These are phyloP conservation scores for Nicotiana tomentosiformis DNA, from an alignment of 257 asterid genomes.

Conservation along the genomic window DNA sequence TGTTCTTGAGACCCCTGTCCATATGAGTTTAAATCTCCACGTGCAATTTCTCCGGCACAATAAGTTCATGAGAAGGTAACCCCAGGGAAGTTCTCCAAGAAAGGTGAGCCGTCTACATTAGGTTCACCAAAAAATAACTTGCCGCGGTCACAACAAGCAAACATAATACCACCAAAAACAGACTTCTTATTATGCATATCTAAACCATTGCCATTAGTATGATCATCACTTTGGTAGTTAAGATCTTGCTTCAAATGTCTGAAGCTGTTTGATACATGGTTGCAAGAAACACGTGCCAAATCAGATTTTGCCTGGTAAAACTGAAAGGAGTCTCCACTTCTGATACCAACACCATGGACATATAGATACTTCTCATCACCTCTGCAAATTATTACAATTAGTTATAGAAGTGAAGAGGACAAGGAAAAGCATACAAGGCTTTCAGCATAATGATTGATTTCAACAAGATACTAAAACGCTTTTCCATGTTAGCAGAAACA, in stretches of 20 bases:
- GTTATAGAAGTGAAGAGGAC: background rate
- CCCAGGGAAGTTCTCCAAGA: slow-evolving; percentile 65
- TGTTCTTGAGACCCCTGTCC: slow-evolving; percentile 34
- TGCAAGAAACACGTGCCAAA: slow-evolving; percentile 42
- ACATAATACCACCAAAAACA: slow-evolving; percentile 68
- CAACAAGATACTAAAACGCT: background rate
- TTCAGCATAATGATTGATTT: background rate
- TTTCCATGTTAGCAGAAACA: background rate
- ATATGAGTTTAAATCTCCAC: slow-evolving; percentile 34
- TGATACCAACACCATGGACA: slow-evolving; percentile 52
- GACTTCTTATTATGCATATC: slow-evolving; percentile 16
- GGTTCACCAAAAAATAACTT: slow-evolving; percentile 47
- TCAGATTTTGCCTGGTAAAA: slow-evolving; percentile 54
- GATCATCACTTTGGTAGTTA: slow-evolving; percentile 2
- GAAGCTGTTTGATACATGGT: slow-evolving; percentile 36
- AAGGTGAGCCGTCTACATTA: slow-evolving; percentile 47
- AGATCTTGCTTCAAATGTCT: slow-evolving; percentile 32
- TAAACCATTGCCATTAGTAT: background rate
- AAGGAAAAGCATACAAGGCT: background rate
- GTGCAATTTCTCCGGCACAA: slow-evolving; percentile 67
- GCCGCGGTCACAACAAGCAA: slow-evolving; percentile 71
- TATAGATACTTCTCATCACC: slow-evolving; percentile 77
- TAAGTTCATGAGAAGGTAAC: slow-evolving; percentile 62
- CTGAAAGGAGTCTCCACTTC: slow-evolving; percentile 70
- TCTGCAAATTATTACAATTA: slow-evolving; percentile 30